Evolutionary conservation across 1,139 yeast species (phyloP), one percentile per base, ranked within the genome.

Genomic region (Trichomonascaceae sp.): DNA sequence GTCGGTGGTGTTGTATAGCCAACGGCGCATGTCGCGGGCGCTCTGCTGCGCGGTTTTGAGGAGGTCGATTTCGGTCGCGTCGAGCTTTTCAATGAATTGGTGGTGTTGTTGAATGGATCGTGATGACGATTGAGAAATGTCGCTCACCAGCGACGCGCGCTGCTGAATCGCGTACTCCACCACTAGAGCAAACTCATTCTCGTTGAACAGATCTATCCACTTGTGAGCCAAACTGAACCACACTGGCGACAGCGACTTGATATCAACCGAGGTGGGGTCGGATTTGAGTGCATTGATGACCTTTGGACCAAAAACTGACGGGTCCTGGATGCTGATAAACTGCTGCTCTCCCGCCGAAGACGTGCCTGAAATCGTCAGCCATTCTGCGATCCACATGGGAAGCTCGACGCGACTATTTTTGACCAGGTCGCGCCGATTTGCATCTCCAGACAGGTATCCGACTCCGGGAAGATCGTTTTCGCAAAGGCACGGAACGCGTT

Each of bases 331-430:
- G 32, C 76, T 76, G 3, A 85, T 62, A 45, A 84, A 78, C n/a
- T 81, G 71, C 9, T 62, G 61, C 5, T 67, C 57, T 8, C 62
- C 60, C 16, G 55, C 57, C 5, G 53, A 54, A 9, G 56, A 47
- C 13, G 51, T 47, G 5, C 51, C 54, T 26, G 46, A 49, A 5
- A 46, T 54, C 4, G 93, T 94, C 28, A 89, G 59, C 3, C 80
- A 69, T 43, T 75, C 76, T 0, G 95, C 93, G 31, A 89, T 59
- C 98, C 98, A 89, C 23, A 85, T 56, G 1, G 98, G 97, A 28
- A 89, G 63, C 39, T 81, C 92, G 4, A 84, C 52, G 47, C 75
- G 76, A 2, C 93, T 67, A 29, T 75, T 77, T 46, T 73, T 67
- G 37, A 64, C 60, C 13, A 81, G 67, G 42, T 74, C 57, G 17